Conservation (phyloP, 2,329 filamentous ascomycete species). For the Claviceps purpurea region DNA sequence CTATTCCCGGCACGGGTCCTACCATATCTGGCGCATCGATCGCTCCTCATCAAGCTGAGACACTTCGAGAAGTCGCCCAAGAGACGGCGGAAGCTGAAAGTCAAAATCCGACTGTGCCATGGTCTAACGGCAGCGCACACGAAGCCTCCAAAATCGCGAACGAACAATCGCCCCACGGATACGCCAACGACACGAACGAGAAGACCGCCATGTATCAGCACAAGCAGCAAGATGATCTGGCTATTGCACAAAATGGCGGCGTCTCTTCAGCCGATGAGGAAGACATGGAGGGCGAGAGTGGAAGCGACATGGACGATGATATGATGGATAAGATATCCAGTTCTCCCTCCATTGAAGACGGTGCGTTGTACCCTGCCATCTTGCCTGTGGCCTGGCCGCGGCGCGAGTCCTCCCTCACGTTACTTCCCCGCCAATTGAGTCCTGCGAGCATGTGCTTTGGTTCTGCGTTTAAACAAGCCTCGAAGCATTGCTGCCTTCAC, state of each 20-base stretch:
- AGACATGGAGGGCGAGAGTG: constrained; percentile 53
- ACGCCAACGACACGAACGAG: constrained; percentile 15
- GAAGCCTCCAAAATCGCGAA: constrained; percentile 23
- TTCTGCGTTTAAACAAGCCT: constrained; percentile 14
- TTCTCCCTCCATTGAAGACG: constrained; percentile 97
- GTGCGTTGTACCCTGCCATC: constrained; percentile 52
- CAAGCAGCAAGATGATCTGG: constrained; percentile 41
- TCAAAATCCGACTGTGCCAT: constrained; percentile 48
- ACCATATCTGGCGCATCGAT: constrained; percentile 31
- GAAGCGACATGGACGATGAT: constrained; percentile 64
- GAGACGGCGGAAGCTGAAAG: constrained; percentile 62
- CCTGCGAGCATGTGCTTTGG: constrained; percentile 15
- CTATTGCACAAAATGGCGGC: constrained; percentile 49
- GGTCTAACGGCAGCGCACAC: constrained; percentile 28
- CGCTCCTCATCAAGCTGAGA: constrained; percentile 74
- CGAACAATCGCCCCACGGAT: constrained; percentile 32
- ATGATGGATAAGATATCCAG: constrained; percentile 98
- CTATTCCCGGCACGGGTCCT: constrained; percentile 24
- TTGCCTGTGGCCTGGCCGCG: constrained; percentile 28
- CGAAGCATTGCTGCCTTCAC: constrained; percentile 20
- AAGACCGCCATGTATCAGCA: constrained; percentile 20
- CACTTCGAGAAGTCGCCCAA: constrained; percentile 66
- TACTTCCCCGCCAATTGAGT: constrained; percentile 19
- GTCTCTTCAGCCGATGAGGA: constrained; percentile 41
- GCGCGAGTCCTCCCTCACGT: constrained; percentile 29